Percentiles rank a stretch among this genome's conserved stretches.
phyloP scores from a whole-genome alignment of 116 monocot species.

The Iris pallida region DNA sequence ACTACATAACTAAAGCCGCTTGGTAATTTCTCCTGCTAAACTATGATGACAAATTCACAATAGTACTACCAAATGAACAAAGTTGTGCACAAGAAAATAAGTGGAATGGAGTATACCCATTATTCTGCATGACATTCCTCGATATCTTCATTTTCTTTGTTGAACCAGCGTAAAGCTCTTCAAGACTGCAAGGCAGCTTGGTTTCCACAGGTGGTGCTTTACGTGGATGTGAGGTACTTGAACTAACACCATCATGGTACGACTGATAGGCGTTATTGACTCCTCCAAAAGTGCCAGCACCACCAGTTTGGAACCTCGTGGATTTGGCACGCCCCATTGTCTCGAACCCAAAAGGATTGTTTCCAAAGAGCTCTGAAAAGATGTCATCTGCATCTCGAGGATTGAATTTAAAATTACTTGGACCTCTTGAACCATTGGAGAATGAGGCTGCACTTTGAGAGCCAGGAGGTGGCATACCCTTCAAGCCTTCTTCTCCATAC shows the following conservation, averaged over 20 bases:
- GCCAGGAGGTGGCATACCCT: constrained; percentile 43
- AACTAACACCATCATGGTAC: constrained; percentile 15
- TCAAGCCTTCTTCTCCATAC: constrained; percentile 71
- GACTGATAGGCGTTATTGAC: background rate
- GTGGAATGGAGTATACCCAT: constrained; percentile 32
- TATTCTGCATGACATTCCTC: constrained; percentile 32
- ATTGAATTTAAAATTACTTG: constrained; percentile 34
- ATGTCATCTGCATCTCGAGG: constrained; percentile 83
- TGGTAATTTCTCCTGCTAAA: too few relatives aligned
- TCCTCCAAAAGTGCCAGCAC: constrained; percentile 26
- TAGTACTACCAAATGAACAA: too few relatives aligned
- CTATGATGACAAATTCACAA: too few relatives aligned
- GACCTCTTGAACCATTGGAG: constrained; percentile 15
- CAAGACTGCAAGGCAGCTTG: constrained; percentile 43
- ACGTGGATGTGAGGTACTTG: constrained; percentile 12
- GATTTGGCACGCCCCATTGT: constrained; percentile 45
- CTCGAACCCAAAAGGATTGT: constrained; percentile 47
- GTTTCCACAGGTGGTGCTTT: constrained; percentile 37
- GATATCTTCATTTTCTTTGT: constrained; percentile 60
- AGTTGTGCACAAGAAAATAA: background rate
- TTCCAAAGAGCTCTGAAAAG: constrained; percentile 77
- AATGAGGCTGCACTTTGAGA: constrained; percentile 30
- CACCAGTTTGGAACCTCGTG: constrained; percentile 37
- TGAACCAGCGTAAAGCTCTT: constrained; percentile 47
- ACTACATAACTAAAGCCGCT: too few relatives aligned